These are phyloP conservation scores for Thalia dealbata DNA, from an alignment of 176 grass and related monocot species.

Conservation along the genomic window DNA sequence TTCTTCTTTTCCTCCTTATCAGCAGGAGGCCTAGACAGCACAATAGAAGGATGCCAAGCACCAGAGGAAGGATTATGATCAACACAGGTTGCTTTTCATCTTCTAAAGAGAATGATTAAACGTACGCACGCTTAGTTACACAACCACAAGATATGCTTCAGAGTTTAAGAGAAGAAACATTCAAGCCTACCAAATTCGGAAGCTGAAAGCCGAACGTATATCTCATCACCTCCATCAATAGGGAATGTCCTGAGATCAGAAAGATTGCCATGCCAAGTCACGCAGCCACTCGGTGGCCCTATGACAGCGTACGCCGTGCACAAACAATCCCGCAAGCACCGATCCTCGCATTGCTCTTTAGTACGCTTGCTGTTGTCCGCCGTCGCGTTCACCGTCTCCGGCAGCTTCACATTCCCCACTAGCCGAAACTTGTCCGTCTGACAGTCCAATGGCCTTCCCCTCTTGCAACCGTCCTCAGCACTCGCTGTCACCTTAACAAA, in stretches of 20 bases:
- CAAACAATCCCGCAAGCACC: constrained; percentile 2
- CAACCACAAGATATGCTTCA: background rate
- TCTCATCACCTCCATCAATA: background rate
- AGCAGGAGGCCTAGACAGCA: background rate
- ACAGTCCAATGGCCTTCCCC: background rate
- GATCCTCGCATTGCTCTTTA: background rate
- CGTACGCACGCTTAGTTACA: background rate
- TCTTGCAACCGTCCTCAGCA: background rate
- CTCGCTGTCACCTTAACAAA: background rate
- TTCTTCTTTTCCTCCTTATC: background rate
- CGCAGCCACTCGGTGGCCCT: background rate
- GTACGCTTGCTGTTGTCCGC: background rate
- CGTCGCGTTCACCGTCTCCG: background rate
- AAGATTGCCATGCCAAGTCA: background rate
- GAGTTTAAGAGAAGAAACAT: no score
- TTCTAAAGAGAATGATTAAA: background rate
- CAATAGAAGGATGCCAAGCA: background rate
- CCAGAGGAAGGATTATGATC: background rate
- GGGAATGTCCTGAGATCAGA: background rate
- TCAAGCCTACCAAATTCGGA: background rate
- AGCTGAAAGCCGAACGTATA: background rate
- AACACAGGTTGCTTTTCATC: background rate
- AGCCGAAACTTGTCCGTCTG: background rate
- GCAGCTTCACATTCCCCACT: constrained; percentile 4
- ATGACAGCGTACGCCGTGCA: background rate